Base-by-base conservation (phyloP, 2,329 filamentous ascomycete genomes). In the Penicillium oxalicum region DNA sequence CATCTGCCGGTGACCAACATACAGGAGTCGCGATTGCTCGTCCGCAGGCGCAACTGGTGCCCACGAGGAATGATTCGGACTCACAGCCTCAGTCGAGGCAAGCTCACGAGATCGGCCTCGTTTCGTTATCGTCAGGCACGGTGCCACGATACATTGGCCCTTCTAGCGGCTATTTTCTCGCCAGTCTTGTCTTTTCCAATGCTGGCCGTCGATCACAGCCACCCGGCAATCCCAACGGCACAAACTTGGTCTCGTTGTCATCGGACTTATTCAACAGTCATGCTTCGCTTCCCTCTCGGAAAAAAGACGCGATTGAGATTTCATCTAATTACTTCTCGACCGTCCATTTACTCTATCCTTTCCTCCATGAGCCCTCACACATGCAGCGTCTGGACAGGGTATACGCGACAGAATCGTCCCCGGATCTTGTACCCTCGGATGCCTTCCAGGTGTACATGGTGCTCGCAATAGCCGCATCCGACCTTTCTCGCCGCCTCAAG, bases 121-220 rank as follows among this genome's bases (percentile, higher is more conserved):
- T 80, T 0, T 77, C 77, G 0, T 63, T 80, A 1, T 74, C 73
- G 1, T 68, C 68, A 3, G 74, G 72, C 38, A 75, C 77, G 18
- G 73, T 73, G 18, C 57, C 61, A 3, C 68, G 74, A 48, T 80
- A 80, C 41, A 75, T 80, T 11, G 78, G 78, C 0, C 77, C 78
- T 2, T 80, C 78, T 0, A 80, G 77, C 34, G 78, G 77, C 1
- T 78, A 77, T 48, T 77, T 78, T 37, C 69, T 80, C 9, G 75
- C 76, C 2, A 73, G 74, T 1, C 64, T 78, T 2, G 70, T 79
- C 54, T 67, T 79, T 9, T 65, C 70, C 24, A 70, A 65, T 6
- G 61, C 67, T 5, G 62, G 67, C 12, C 46, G 64, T 52, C 44
- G 63, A 38, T 40, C 54, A 13, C 53, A 38, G 46, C 45, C 40